A percentile compares a stretch with the other conserved stretches of the same genome.
Conservation (phyloP, 441 rosid species). For the Erysimum cheiri region DNA sequence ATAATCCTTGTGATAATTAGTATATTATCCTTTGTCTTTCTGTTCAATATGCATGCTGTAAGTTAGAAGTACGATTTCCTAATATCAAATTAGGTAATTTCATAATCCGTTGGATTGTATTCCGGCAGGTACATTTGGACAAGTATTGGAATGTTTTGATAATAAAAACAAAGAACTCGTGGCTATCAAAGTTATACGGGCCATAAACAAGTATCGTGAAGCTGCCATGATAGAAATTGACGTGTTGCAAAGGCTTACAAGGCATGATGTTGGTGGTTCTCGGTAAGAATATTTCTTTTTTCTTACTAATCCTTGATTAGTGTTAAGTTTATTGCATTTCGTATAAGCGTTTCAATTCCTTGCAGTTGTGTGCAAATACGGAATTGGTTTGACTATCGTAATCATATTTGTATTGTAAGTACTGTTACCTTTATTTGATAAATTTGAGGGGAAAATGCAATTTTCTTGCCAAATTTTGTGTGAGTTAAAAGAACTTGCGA, state of each 20-base stretch:
- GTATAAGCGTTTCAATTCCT: conserved; percentile 72
- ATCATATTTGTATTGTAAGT: conserved; percentile 98
- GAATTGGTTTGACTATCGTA: conserved; percentile 99
- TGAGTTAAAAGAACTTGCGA: conserved; percentile 71
- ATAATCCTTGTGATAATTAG: neutral
- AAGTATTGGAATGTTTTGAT: conserved; percentile 91
- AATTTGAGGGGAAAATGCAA: conserved; percentile 54
- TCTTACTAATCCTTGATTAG: conserved; percentile 34
- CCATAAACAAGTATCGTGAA: conserved; percentile 82
- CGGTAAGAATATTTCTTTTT: conserved; percentile 61
- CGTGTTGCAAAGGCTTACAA: conserved; percentile 79
- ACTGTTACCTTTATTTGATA: conserved; percentile 63
- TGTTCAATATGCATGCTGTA: conserved; percentile 8
- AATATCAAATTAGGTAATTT: neutral
- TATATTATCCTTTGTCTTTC: neutral
- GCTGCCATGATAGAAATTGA: conserved; percentile 97
- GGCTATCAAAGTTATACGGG: conserved; percentile 88
- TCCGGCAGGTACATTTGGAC: conserved; percentile 84
- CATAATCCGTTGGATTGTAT: conserved; percentile 23
- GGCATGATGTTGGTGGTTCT: conserved; percentile 71
- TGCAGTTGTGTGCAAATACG: conserved; percentile 99
- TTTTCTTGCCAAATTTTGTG: conserved; percentile 51
- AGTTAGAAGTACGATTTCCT: neutral
- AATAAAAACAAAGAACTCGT: conserved; percentile 74
- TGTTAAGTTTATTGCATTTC: conserved; percentile 50